A percentile compares a stretch with the other conserved stretches of the same genome.
These are phyloP conservation scores for Phialophora tarda DNA, from an alignment of 2,329 filamentous ascomycete genomes.

Conservation along the genomic window DNA sequence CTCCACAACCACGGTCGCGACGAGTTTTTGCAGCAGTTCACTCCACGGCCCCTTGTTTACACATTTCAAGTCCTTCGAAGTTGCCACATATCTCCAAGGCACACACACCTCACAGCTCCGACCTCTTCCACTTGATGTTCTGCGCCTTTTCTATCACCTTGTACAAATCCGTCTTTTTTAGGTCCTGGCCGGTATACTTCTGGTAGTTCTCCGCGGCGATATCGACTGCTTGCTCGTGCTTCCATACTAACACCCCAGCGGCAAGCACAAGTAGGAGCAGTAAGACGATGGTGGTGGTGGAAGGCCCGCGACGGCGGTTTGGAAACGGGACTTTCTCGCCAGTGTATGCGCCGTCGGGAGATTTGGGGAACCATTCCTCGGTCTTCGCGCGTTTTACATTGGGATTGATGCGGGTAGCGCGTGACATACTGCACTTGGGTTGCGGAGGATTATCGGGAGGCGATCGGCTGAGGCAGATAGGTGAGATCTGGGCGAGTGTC, in stretches of 20 bases:
- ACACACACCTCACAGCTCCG: slow-evolving; percentile 11
- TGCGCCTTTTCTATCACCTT: slow-evolving; percentile 22
- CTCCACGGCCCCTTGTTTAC: neutral
- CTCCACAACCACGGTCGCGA: neutral
- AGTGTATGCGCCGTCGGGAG: slow-evolving; percentile 22
- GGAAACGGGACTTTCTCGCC: slow-evolving; percentile 22
- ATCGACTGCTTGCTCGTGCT: slow-evolving; percentile 13
- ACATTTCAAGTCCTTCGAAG: neutral
- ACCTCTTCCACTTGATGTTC: slow-evolving; percentile 21
- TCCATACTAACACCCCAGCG: slow-evolving; percentile 11
- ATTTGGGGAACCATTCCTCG: slow-evolving; percentile 22
- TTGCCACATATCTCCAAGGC: neutral
- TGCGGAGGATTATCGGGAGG: slow-evolving; percentile 1
- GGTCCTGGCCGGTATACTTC: slow-evolving; percentile 17
- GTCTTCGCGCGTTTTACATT: slow-evolving; percentile 18
- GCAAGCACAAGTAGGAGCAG: slow-evolving; percentile 13
- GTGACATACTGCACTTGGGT: slow-evolving; percentile 1
- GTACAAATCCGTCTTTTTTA: slow-evolving; percentile 18
- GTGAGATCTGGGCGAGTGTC: neutral
- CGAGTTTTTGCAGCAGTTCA: neutral
- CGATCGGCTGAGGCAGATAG: neutral
- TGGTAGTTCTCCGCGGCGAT: slow-evolving; percentile 21
- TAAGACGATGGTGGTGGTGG: slow-evolving; percentile 15
- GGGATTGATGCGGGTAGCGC: slow-evolving; percentile 14
- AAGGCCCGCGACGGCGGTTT: neutral